These are phyloP conservation scores for barley (Hordeum vulgare) DNA, from an alignment of 176 grass and related monocot genomes.

Conservation along the genomic window MorexV3_pseudomolecules_assembly NC_058520.1:153566542-153567041, in stretches of 20 bases:
- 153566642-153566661: slow-evolving; percentile 42
- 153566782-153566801: slow-evolving; percentile 39
- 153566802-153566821: slow-evolving; percentile 53
- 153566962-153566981: slow-evolving; percentile 59
- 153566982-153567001: slow-evolving; percentile 82
- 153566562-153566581: slow-evolving; percentile 44
- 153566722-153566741: slow-evolving; percentile 83
- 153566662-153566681: slow-evolving; percentile 31
- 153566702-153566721: slow-evolving; percentile 75
- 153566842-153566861: slow-evolving; percentile 75
- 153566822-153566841: slow-evolving; percentile 69
- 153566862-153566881: slow-evolving; percentile 55
- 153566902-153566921: slow-evolving; percentile 43
- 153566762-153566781: slow-evolving; percentile 59
- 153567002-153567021: slow-evolving; percentile 69
- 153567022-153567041: slow-evolving; percentile 71
- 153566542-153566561: slow-evolving; percentile 45
- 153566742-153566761: slow-evolving; percentile 76
- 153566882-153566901: slow-evolving; percentile 74
- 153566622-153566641: slow-evolving; percentile 56
- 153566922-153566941: slow-evolving; percentile 60
- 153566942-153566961: slow-evolving; percentile 76
- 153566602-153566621: slow-evolving; percentile 81
- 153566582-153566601: slow-evolving; percentile 68
- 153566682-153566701: slow-evolving; percentile 76